phyloP scores from a whole-genome alignment of 768 basidiomycete genomes.

The Gloeophyllum trabeum region DNA sequence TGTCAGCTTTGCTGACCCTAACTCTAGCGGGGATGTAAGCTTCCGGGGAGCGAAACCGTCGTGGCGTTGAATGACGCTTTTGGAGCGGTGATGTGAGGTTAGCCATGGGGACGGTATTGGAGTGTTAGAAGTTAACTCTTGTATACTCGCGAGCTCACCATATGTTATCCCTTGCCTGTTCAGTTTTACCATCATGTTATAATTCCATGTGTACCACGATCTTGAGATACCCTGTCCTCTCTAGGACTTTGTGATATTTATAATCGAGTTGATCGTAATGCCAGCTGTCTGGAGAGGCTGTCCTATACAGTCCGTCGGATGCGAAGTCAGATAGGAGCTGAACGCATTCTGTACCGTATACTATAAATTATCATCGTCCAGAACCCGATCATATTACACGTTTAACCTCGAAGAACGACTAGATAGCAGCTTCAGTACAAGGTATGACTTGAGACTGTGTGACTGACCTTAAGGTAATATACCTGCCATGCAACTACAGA shows the following conservation, averaged over 20 bases:
- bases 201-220: not conserved
- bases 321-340: no score
- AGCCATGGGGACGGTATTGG: not conserved
- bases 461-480: constrained; percentile 79
- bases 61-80: constrained; percentile 37
- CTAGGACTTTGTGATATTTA: no score
- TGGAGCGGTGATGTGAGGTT: not conserved
- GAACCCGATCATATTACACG: constrained; percentile 85
- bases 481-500: constrained; percentile 94
- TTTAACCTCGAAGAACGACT: constrained; percentile 89
- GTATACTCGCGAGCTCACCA: not conserved
- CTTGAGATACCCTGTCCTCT: not conserved
- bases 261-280: no score
- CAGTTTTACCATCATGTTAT: not conserved
- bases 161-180: not conserved
- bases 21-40: constrained; percentile 37
- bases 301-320: no score
- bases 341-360: no score
- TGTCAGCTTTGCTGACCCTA: constrained; percentile 25
- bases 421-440: constrained; percentile 6
- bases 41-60: constrained; percentile 37
- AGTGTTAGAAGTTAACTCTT: not conserved
- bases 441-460: constrained; percentile 3
- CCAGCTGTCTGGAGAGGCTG: no score
- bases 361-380: no score